Conservation (phyloP, 768 basidiomycete genomes). For the Asterophora lycoperdoides region DNA sequence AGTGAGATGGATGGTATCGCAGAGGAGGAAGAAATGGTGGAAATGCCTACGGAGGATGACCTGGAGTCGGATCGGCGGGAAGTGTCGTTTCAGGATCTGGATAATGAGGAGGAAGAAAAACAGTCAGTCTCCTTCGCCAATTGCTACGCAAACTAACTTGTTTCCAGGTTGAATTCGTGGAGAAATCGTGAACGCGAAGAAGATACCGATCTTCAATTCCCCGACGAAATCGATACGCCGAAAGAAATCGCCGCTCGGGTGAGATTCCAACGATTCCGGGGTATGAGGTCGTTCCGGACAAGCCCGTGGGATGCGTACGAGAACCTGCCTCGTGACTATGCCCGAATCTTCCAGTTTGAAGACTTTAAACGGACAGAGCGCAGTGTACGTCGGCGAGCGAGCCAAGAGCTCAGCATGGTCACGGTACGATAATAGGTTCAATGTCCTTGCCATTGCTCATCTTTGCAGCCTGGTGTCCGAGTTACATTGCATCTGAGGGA, state of each 20-base stretch:
- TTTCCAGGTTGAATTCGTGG: conserved; percentile 62
- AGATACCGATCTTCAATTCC: conserved; percentile 81
- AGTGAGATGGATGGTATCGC: conserved; percentile 36
- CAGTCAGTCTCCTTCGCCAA: conserved; percentile 53
- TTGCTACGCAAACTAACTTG: conserved; percentile 5
- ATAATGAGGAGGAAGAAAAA: conserved; percentile 78
- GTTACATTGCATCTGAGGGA: conserved; percentile 75
- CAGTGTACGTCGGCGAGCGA: conserved; percentile 59
- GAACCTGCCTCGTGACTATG: conserved; percentile 91
- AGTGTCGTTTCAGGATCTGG: conserved; percentile 71
- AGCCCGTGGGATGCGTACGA: conserved; percentile 98
- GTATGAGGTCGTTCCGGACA: conserved; percentile 87
- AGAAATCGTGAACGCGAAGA: conserved; percentile 68
- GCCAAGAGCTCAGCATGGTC: conserved; percentile 54
- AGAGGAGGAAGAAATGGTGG: conserved; percentile 62
- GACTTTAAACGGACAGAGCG: conserved; percentile 86
- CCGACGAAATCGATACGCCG: conserved; percentile 95
- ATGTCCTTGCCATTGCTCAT: background rate
- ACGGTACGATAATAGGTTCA: conserved; percentile 46
- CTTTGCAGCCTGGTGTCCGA: conserved; percentile 67
- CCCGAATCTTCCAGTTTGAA: conserved; percentile 94
- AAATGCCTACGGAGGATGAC: conserved; percentile 52
- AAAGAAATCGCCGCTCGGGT: conserved; percentile 72
- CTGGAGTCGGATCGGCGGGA: conserved; percentile 51
- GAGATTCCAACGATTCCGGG: conserved; percentile 90